Percentiles rank a stretch among this genome's conserved stretches.
These are phyloP conservation scores for Rutstroemia sp. DNA, from an alignment of 2,329 filamentous ascomycete species.

Conservation along the genomic window DNA sequence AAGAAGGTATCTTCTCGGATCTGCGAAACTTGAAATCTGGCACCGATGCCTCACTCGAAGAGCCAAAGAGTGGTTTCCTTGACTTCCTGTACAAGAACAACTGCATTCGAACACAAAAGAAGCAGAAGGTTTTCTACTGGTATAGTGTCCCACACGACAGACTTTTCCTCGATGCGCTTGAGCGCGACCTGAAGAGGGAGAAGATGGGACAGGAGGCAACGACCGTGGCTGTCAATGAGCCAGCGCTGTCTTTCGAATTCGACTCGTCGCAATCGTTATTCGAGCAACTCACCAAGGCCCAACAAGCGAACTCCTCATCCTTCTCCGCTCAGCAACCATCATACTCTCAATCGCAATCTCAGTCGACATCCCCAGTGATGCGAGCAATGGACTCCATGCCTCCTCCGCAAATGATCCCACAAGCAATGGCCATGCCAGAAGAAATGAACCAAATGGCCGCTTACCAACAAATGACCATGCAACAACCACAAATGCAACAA, in stretches of 20 bases:
- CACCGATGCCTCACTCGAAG: constrained; percentile 94
- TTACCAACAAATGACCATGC: constrained; percentile 64
- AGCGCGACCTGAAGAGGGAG: constrained; percentile 95
- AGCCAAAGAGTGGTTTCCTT: constrained; percentile 96
- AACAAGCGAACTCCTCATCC: constrained; percentile 96
- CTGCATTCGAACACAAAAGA: constrained; percentile 99
- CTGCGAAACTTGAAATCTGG: constrained; percentile 96
- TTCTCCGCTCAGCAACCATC: constrained; percentile 72
- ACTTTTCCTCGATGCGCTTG: constrained; percentile 92
- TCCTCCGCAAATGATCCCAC: constrained; percentile 74
- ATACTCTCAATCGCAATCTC: constrained; percentile 51
- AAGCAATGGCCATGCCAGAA: constrained; percentile 48
- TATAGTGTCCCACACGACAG: constrained; percentile 98
- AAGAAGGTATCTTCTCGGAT: constrained; percentile 98
- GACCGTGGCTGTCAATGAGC: constrained; percentile 93
- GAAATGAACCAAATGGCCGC: constrained; percentile 56
- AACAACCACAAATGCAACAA: constrained; percentile 53
- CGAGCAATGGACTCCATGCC: constrained; percentile 91
- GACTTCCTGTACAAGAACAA: constrained; percentile 99
- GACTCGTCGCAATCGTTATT: constrained; percentile 98
- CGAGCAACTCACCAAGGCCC: constrained; percentile 97
- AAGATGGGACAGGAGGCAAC: constrained; percentile 99
- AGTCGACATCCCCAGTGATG: constrained; percentile 83
- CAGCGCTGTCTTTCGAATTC: constrained; percentile 96
- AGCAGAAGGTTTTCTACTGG: constrained; percentile 99